These are phyloP conservation scores for Fusarium sp. DNA, from an alignment of 2,329 filamentous ascomycete genomes.

Conservation along the genomic window DNA sequence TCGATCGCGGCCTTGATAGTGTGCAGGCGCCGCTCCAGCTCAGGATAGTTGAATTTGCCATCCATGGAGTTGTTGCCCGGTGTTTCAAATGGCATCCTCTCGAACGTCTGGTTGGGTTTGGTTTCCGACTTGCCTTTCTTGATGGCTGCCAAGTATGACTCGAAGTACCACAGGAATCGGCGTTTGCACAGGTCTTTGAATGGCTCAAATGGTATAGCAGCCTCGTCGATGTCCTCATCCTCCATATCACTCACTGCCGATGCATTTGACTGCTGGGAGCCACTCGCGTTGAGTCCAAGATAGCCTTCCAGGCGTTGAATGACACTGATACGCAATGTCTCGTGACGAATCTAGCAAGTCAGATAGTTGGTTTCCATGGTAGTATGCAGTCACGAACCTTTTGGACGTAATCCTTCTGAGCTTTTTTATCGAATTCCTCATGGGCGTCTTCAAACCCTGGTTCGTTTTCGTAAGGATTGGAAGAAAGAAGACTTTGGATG, in stretches of 20 bases:
- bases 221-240: conserved; percentile 67
- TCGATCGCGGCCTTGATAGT: conserved; percentile 78
- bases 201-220: conserved; percentile 76
- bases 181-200: conserved; percentile 93
- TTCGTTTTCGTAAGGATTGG: conserved; percentile 95
- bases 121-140: conserved; percentile 74
- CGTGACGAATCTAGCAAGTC: conserved; percentile 81
- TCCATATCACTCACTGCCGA: conserved; percentile 56
- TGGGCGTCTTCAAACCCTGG: conserved; percentile 89
- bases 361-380: conserved; percentile 9
- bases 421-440: conserved; percentile 75
- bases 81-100: conserved; percentile 87
- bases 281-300: conserved; percentile 72
- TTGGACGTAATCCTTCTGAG: conserved; percentile 79
- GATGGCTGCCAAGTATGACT: conserved; percentile 82
- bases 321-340: conserved; percentile 87
- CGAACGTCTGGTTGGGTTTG: conserved; percentile 74
- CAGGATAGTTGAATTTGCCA: conserved; percentile 84
- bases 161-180: conserved; percentile 95
- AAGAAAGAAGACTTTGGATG: conserved; percentile 95
- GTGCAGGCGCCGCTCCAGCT: conserved; percentile 76
- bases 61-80: conserved; percentile 82
- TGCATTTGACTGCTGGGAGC: conserved; percentile 53
- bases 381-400: conserved; percentile 69
- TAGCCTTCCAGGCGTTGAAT: conserved; percentile 87